Conservation (phyloP, 75 land plant genomes). For the Pinus albicaulis region DNA sequence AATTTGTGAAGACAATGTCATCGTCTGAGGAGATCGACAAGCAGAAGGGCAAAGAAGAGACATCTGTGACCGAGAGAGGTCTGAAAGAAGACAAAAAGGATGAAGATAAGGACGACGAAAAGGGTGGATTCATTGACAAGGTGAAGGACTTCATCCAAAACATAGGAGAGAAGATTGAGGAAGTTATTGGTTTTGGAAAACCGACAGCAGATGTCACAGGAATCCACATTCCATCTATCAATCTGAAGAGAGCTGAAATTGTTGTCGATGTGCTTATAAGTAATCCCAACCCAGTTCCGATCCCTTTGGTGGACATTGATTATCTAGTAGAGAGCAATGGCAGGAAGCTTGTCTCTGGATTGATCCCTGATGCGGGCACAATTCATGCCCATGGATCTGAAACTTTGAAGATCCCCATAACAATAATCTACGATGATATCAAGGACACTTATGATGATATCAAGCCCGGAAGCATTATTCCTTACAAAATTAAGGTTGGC, state of each 20-base stretch:
- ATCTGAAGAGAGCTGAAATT: slow-evolving; percentile 70
- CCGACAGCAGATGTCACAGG: slow-evolving; percentile 79
- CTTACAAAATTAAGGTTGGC: slow-evolving; percentile 68
- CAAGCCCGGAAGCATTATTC: slow-evolving; percentile 79
- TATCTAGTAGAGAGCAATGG: slow-evolving; percentile 90
- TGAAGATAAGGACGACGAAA: slow-evolving; percentile 36
- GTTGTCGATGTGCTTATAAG: slow-evolving; percentile 77
- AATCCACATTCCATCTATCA: slow-evolving; percentile 68
- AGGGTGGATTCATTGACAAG: slow-evolving; percentile 67
- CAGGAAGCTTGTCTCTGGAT: slow-evolving; percentile 82
- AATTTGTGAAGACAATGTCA: slow-evolving; percentile 24
- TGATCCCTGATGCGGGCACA: slow-evolving; percentile 95
- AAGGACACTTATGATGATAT: slow-evolving; percentile 81
- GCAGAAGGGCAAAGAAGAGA: slow-evolving; percentile 11
- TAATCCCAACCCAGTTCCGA: slow-evolving; percentile 91
- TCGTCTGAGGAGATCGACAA: slow-evolving; percentile 48
- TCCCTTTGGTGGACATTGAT: slow-evolving; percentile 83
- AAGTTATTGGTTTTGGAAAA: slow-evolving; percentile 82
- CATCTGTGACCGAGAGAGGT: slow-evolving; percentile 12
- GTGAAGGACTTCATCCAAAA: slow-evolving; percentile 86
- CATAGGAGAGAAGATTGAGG: slow-evolving; percentile 84
- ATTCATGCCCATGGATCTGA: slow-evolving; percentile 89
- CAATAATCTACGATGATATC: slow-evolving; percentile 81
- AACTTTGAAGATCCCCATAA: slow-evolving; percentile 86
- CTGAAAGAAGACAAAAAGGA: slow-evolving; percentile 13